Percentiles rank a stretch among this genome's conserved stretches.
phyloP scores from a whole-genome alignment of 2,329 filamentous ascomycete species.

The Penicillium sp. region DNA sequence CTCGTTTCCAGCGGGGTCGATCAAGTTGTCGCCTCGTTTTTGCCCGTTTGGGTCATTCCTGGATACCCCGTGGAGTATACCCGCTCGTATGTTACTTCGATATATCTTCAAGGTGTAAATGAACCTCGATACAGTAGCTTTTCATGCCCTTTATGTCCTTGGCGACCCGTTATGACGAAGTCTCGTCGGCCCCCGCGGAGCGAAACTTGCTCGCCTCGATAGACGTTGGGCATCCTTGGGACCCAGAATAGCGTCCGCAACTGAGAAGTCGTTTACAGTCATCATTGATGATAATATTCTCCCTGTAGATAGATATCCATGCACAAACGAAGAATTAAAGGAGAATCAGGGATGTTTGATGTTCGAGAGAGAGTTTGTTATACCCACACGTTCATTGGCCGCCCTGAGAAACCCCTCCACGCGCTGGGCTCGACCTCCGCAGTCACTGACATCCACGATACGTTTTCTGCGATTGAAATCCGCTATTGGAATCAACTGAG shows the following conservation, averaged over 20 bases:
- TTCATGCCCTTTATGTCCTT: neutral
- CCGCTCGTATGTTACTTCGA: neutral
- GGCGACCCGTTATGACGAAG: neutral
- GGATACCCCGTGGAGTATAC: neutral
- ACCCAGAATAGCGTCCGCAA: neutral
- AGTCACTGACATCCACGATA: neutral
- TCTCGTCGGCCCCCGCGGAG: neutral
- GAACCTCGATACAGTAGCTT: neutral
- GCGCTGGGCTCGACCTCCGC: neutral
- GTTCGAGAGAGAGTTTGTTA: conserved; percentile 25
- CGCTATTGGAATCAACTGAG: neutral
- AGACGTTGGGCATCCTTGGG: neutral
- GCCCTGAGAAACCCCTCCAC: conserved; percentile 9
- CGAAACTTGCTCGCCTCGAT: neutral
- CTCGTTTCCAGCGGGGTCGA: neutral
- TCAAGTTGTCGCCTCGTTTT: neutral
- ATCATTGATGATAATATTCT: neutral
- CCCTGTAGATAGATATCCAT: neutral
- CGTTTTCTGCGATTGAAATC: neutral
- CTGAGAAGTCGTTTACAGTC: neutral
- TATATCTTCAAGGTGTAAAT: neutral
- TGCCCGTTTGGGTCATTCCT: neutral
- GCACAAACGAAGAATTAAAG: neutral
- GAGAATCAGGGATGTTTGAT: neutral
- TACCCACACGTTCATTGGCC: conserved; percentile 29